A percentile compares a stretch with the other conserved stretches of the same genome.
phyloP scores from a whole-genome alignment of 148 eudicot species.

The Oxyria digyna region DNA sequence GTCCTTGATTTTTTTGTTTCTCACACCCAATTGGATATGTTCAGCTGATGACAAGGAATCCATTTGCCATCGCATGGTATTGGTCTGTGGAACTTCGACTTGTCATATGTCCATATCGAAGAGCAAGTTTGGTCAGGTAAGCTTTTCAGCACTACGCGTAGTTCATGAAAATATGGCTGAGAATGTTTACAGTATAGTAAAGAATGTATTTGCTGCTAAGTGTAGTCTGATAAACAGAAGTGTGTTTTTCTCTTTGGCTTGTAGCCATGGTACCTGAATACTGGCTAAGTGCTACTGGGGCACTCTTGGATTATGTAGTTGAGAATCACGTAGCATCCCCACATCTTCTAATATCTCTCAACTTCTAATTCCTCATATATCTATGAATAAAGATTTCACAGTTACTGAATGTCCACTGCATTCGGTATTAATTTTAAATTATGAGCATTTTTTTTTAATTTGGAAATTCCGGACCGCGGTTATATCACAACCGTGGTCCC shows the following conservation, averaged over 20 bases:
- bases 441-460: too few relatives aligned
- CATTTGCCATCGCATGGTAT: conserved; percentile 83
- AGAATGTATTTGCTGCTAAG: background rate
- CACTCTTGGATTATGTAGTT: conserved; percentile 68
- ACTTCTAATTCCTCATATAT: too few relatives aligned
- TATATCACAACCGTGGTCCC: too few relatives aligned
- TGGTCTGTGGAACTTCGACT: conserved; percentile 99
- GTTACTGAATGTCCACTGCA: too few relatives aligned
- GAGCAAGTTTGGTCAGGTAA: conserved; percentile 92
- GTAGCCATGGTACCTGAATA: conserved; percentile 90
- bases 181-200: background rate
- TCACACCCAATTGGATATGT: background rate
- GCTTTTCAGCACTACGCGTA: background rate
- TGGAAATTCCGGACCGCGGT: too few relatives aligned
- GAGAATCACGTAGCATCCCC: conserved; percentile 79
- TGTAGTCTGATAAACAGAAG: background rate
- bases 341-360: too few relatives aligned
- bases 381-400: too few relatives aligned
- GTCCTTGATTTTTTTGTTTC: conserved; percentile 1
- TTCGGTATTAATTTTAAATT: too few relatives aligned
- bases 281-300: conserved; percentile 99
- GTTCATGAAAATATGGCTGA: background rate
- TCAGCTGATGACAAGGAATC: conserved; percentile 60
- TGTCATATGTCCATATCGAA: conserved; percentile 94
- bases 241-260: background rate